Base-by-base conservation (phyloP, 768 basidiomycete genomes). In the Tulasnella sp. region DNA sequence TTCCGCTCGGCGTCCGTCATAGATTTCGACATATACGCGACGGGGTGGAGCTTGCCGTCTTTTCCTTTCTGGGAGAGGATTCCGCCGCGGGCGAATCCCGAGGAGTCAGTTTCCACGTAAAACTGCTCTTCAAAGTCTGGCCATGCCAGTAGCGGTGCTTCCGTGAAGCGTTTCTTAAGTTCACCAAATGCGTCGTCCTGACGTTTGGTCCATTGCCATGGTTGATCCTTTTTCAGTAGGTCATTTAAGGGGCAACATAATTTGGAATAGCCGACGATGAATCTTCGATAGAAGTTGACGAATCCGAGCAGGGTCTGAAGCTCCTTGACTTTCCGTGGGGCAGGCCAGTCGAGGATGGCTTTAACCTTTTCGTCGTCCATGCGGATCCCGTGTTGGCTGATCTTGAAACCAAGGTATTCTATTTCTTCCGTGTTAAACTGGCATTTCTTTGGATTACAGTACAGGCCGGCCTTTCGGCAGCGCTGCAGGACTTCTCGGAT, bases 361-460 rank as follows among this genome's bases (percentile, higher is more conserved):
- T 81, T 55, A n/a, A 83, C 51, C 73, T 83, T 83, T 29, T 3
- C 39, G 0, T 70, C 39, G 46, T 81, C 80, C 83, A 83, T 83
- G 23, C 1, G 0, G 70, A 82, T 57, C 4, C 81, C 80, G 15
- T 76, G 26, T 0, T 2, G 23, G 26, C 57, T 29, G 73, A 82
- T 67, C 46, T 79, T 51, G 29, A 73, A 73, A 7, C 46, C 77
- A 5, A 74, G 71, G 77, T 79, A 82, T 72, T 82, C 81, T 23
- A 70, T 71, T 1, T 35, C 13, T 5, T 11, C 11, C 1, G 16
- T 10, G 55, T 71, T 10, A 55, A 81, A 81, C 0, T 40, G 46
- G 57, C 81, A 81, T 71, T 82, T 82, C 20, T 78, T 37, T 0
- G 74, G 32, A 15, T 78, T 79, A 42, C 55, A 70, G 40, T 40